A percentile compares a stretch with the other conserved stretches of the same genome.
Conservation (phyloP, 306 rosid genomes). For the Bauhinia variegata region DNA sequence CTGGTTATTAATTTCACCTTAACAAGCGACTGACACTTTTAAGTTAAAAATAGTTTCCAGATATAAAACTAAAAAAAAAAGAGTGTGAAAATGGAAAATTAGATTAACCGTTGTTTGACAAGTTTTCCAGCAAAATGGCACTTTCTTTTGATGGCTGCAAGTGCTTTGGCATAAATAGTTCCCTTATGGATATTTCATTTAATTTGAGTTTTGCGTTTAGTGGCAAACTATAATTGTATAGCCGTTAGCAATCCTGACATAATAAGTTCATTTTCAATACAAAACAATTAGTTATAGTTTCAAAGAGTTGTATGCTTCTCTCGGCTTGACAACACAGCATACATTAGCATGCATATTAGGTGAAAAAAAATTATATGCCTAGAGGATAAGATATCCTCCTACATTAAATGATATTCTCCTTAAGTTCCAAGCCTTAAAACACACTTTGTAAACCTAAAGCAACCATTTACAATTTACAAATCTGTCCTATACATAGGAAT, state of each 20-base stretch:
- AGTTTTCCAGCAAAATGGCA: not conserved
- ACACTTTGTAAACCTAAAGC: constrained; percentile 9
- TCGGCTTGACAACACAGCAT: not conserved
- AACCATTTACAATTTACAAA: not conserved
- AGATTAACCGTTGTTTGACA: not conserved
- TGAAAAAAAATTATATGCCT: not conserved
- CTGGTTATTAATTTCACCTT: too few species aligned
- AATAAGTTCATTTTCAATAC: not conserved
- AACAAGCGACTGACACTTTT: too few species aligned
- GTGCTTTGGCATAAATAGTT: not conserved
- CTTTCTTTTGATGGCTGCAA: not conserved
- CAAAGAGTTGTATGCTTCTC: not conserved
- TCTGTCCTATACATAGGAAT: not conserved
- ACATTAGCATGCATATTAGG: not conserved
- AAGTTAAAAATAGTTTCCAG: too few species aligned
- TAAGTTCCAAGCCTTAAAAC: not conserved
- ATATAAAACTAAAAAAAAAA: too few species aligned
- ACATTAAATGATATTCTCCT: constrained; percentile 4
- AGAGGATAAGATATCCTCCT: not conserved
- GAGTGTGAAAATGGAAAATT: too few species aligned
- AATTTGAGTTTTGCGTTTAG: not conserved
- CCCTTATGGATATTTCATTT: too few species aligned
- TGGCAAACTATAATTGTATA: constrained; percentile 7
- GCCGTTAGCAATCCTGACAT: not conserved
- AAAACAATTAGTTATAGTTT: not conserved